Evolutionary conservation across 1,284 basidiomycete genomes (phyloP), one percentile per base, ranked within the genome.

Genomic region (Melanopsichium pennsylvanicum): DNA sequence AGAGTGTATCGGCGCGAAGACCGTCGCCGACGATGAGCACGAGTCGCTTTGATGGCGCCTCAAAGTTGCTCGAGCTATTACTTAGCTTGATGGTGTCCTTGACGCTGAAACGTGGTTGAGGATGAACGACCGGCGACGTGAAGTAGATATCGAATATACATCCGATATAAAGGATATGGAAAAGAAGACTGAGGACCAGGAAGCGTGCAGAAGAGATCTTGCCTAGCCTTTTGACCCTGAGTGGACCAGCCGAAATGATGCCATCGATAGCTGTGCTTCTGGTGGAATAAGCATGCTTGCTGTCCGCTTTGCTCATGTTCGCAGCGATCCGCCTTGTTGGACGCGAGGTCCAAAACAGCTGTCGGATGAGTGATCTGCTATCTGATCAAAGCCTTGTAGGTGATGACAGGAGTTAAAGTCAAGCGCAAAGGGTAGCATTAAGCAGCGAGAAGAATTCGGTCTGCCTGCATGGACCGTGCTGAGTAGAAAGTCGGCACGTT

Each of bases 81-180:
- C 25, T 25, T 1, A 45, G 4, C 15, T n/a, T 6, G n/a, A 74
- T 4, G 5, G 64, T 61, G 4, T 23, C 31, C 34, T 38, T 35
- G 31, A 51, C 51, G 31, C 54, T 52, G 51, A 72, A 80, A 18
- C 76, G 72, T 19, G 54, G 51, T 32, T 51, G 37, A 1, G 76
- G 76, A 36, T 80, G 72, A 5, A 82, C 78, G 34, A 83, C 83
- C 1, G 82, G 83, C 15, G 80, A 81, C 16, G 87, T 90, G 74
- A 94, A 94, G 81, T 94, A 93, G 81, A 92, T 92, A 82, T 93
- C 90, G 81, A 93, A 94, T 26, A 93, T 72, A 36, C 71, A 66
- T 21, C 54, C 70, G 32, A 63, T 74, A 49, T 72, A 74, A 49
- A 78, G 39, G 25, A 74, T 42, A 37, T 76, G 73, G 34, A 80